phyloP scores from a whole-genome alignment of 805 yeast species.

The Yamadazyma phyllophila region DNA sequence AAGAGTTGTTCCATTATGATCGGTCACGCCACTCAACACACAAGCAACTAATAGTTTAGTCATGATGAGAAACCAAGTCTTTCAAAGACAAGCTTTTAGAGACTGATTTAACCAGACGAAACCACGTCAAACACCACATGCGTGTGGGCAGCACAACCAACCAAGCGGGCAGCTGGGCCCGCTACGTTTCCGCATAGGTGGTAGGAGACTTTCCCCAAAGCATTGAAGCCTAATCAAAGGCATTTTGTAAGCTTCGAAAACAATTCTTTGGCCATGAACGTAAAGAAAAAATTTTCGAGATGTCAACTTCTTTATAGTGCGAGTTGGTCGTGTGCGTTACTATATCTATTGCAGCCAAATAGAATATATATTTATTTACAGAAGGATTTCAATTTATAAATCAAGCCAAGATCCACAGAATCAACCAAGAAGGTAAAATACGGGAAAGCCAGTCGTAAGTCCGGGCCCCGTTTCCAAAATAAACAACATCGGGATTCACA shows the following conservation, averaged over 20 bases:
- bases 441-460: constrained; percentile 33
- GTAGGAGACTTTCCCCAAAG: constrained; percentile 94
- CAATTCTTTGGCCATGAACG: constrained; percentile 76
- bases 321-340: neutral
- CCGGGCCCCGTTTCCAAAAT: constrained; percentile 44
- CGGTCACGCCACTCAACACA: neutral
- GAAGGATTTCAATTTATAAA: neutral
- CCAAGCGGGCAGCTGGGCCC: constrained; percentile 27
- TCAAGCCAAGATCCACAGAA: constrained; percentile 23
- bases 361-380: neutral
- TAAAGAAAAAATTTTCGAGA: constrained; percentile 25
- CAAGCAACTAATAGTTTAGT: neutral
- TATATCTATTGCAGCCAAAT: neutral
- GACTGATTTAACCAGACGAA: neutral
- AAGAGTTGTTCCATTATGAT: constrained; percentile 24
- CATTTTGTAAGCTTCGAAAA: constrained; percentile 68
- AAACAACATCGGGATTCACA: constrained; percentile 27
- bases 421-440: constrained; percentile 30
- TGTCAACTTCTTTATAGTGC: neutral
- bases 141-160: neutral
- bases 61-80: neutral
- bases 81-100: constrained; percentile 2
- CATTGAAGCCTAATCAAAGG: constrained; percentile 26
- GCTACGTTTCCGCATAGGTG: constrained; percentile 64
- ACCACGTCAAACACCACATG: neutral